Percentiles rank a stretch among this genome's conserved stretches.
phyloP scores from a whole-genome alignment of 2,329 filamentous ascomycete species.

The Blastomyces silverae region DNA sequence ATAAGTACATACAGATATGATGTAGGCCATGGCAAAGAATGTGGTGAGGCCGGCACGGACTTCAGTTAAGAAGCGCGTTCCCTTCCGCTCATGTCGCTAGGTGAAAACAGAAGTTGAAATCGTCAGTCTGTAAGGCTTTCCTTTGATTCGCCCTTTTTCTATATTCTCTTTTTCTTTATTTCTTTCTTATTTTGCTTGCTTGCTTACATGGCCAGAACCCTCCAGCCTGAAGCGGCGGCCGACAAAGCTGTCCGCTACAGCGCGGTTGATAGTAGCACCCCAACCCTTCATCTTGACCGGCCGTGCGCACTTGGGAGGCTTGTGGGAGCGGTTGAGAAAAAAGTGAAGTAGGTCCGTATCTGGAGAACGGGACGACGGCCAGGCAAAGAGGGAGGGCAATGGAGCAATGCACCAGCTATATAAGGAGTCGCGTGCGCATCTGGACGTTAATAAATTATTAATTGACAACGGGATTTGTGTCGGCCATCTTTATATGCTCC shows the following conservation, averaged over 20 bases:
- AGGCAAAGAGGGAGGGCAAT: slow-evolving; percentile 25
- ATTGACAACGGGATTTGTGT: not conserved
- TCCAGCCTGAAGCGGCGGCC: slow-evolving; percentile 74
- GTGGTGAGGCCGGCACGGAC: slow-evolving; percentile 75
- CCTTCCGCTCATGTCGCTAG: slow-evolving; percentile 63
- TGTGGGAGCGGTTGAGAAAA: not conserved
- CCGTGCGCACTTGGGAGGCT: not conserved
- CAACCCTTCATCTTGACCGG: slow-evolving; percentile 29
- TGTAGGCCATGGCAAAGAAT: slow-evolving; percentile 76
- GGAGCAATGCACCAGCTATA: slow-evolving; percentile 27
- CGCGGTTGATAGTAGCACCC: slow-evolving; percentile 48
- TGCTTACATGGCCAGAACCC: slow-evolving; percentile 68
- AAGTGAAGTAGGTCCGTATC: not conserved
- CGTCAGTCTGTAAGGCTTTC: slow-evolving; percentile 1
- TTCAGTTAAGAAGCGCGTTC: slow-evolving; percentile 74
- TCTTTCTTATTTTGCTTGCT: not conserved
- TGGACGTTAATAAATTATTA: not conserved
- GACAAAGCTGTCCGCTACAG: slow-evolving; percentile 58
- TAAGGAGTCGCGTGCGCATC: slow-evolving; percentile 24
- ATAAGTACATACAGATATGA: slow-evolving; percentile 56
- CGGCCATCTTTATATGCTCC: not conserved
- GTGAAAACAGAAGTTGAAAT: slow-evolving; percentile 1
- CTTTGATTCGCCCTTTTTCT: not conserved
- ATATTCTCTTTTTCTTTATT: not conserved
- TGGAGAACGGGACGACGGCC: slow-evolving; percentile 14